phyloP scores from a whole-genome alignment of 768 basidiomycete genomes.

The Auricularia cornea region DNA sequence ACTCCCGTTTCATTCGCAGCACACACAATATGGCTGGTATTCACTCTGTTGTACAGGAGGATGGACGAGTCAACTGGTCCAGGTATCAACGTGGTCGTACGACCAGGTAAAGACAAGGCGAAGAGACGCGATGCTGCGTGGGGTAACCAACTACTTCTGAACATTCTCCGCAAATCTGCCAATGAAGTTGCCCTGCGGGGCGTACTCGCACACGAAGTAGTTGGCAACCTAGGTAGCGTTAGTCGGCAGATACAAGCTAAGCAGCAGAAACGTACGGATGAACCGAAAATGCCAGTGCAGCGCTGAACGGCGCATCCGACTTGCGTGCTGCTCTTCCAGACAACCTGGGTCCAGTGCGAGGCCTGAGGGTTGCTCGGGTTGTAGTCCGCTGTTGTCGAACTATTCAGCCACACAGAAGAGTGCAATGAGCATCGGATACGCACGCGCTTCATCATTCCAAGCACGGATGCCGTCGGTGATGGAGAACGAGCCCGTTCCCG shows the following conservation, averaged over 20 bases:
- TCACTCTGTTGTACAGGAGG: too few relatives aligned
- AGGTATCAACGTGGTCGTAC: neutral
- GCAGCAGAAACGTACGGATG: slow-evolving; percentile 1
- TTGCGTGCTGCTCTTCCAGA: slow-evolving; percentile 60
- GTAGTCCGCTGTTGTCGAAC: slow-evolving; percentile 33
- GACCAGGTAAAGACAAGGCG: neutral
- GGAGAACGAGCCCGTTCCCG: slow-evolving; percentile 52
- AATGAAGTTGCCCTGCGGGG: slow-evolving; percentile 52
- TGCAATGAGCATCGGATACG: neutral
- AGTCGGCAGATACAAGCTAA: slow-evolving; percentile 30
- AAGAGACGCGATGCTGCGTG: neutral
- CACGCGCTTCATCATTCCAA: slow-evolving; percentile 56
- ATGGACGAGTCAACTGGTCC: neutral
- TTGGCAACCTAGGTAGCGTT: slow-evolving; percentile 36
- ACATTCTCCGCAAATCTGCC: slow-evolving; percentile 41
- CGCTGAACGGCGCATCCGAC: slow-evolving; percentile 53
- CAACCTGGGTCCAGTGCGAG: slow-evolving; percentile 70
- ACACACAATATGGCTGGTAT: too few relatives aligned
- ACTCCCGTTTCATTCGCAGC: too few relatives aligned
- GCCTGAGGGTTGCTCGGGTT: slow-evolving; percentile 45
- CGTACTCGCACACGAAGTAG: slow-evolving; percentile 66
- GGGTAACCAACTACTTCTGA: neutral
- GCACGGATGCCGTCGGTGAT: slow-evolving; percentile 43
- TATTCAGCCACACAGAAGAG: slow-evolving; percentile 23
- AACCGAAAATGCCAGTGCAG: slow-evolving; percentile 51